phyloP scores from a whole-genome alignment of 441 rosid species.

The Jatropha podagrica region DNA sequence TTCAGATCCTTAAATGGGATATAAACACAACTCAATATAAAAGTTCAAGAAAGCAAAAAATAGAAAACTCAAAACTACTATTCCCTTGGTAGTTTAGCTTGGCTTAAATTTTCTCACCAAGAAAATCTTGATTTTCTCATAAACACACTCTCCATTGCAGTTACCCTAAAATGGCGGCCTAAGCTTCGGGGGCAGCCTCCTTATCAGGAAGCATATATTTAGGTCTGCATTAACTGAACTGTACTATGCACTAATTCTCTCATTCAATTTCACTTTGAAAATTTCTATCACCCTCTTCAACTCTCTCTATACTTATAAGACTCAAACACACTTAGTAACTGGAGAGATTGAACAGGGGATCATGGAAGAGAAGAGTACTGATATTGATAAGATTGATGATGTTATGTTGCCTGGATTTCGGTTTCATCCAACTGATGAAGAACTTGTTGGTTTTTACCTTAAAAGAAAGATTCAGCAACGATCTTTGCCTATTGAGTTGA shows the following conservation, averaged over 20 bases:
- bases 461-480: conserved; percentile 67
- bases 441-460: conserved; percentile 87
- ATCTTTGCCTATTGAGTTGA: conserved; percentile 74
- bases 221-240: conserved; percentile 21
- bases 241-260: background rate
- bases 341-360: background rate
- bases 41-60: conserved; percentile 7
- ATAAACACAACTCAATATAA: conserved; percentile 8
- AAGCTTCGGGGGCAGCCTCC: conserved; percentile 37
- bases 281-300: background rate
- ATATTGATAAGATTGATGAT: conserved; percentile 60
- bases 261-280: too few species aligned
- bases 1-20: conserved; percentile 39
- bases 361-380: conserved; percentile 57
- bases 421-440: conserved; percentile 95
- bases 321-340: background rate
- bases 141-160: conserved; percentile 24
- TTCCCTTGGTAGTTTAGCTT: conserved; percentile 22
- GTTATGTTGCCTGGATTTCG: conserved; percentile 86
- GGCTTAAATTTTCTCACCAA: conserved; percentile 5
- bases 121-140: conserved; percentile 21
- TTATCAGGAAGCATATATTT: conserved; percentile 31
- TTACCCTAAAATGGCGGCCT: conserved; percentile 35
- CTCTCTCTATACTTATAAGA: background rate
- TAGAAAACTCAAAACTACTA: conserved; percentile 15